A percentile compares a stretch with the other conserved stretches of the same genome.
These are phyloP conservation scores for Puccinia horiana DNA, from an alignment of 1,284 basidiomycete genomes.

Conservation along the genomic window DNA sequence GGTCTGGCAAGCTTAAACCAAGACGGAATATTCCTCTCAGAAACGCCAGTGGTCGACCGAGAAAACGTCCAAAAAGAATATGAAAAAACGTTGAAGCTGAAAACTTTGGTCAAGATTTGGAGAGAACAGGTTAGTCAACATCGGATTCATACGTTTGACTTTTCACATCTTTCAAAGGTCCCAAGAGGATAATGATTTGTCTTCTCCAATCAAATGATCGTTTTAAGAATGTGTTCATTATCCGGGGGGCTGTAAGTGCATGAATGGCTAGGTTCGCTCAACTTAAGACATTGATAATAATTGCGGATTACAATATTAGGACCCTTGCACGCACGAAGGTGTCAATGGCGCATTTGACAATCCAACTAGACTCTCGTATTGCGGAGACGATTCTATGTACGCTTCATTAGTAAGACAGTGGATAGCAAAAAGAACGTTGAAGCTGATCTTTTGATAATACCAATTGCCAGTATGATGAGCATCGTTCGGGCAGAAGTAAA, in stretches of 20 bases:
- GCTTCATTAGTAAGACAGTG: not conserved
- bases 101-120: conserved; percentile 47
- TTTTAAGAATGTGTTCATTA: conserved; percentile 43
- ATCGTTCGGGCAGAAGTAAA: conserved; percentile 22
- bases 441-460: not conserved
- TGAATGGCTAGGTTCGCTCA: not conserved
- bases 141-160: not conserved
- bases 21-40: conserved; percentile 48
- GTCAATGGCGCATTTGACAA: conserved; percentile 32
- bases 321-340: conserved; percentile 44
- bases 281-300: not conserved
- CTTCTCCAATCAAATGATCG: not conserved
- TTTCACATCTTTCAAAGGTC: not conserved
- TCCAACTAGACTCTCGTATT: conserved; percentile 40
- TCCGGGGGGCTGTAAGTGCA: conserved; percentile 35
- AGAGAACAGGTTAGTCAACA: conserved; percentile 19
- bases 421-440: not conserved
- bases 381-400: conserved; percentile 38
- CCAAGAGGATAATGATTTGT: not conserved
- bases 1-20: conserved; percentile 39
- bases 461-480: conserved; percentile 42
- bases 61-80: conserved; percentile 40
- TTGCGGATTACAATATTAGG: not conserved
- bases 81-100: conserved; percentile 43
- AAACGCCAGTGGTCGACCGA: conserved; percentile 23